phyloP scores from a whole-genome alignment of 495 filamentous ascomycete genomes.

The Aspergillus cavernicola region DNA sequence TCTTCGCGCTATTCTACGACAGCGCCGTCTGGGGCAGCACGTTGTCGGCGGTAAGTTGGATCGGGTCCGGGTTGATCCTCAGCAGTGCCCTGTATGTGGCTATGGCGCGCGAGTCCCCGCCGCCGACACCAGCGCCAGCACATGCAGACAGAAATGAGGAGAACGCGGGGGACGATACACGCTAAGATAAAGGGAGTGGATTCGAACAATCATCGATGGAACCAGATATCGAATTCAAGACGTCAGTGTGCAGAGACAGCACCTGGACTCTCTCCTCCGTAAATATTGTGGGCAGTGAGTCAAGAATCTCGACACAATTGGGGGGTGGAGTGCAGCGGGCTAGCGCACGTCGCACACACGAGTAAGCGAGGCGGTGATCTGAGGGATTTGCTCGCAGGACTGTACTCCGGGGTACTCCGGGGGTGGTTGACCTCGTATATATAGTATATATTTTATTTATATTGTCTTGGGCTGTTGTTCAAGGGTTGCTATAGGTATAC shows the following conservation, averaged over 20 bases:
- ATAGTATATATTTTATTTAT: background rate
- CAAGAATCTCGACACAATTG: too few relatives aligned
- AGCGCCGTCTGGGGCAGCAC: constrained; percentile 69
- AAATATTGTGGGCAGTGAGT: background rate
- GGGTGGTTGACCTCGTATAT: background rate
- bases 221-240: background rate
- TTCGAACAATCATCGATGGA: background rate
- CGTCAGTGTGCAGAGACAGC: background rate
- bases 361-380: constrained; percentile 2
- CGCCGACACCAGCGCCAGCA: constrained; percentile 2
- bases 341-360: background rate
- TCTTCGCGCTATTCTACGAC: constrained; percentile 85
- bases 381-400: constrained; percentile 1
- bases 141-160: background rate
- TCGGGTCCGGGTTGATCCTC: constrained; percentile 75
- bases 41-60: constrained; percentile 61
- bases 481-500: too few relatives aligned
- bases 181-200: constrained; percentile 1
- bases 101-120: constrained; percentile 40
- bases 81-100: constrained; percentile 79
- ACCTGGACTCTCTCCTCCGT: background rate
- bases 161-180: constrained; percentile 5
- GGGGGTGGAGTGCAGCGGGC: constrained; percentile 4
- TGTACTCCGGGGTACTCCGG: too few relatives aligned
- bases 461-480: background rate